Evolutionary conservation across 306 rosid species (phyloP).

Genomic region (Prosopis cineraria): DNA sequence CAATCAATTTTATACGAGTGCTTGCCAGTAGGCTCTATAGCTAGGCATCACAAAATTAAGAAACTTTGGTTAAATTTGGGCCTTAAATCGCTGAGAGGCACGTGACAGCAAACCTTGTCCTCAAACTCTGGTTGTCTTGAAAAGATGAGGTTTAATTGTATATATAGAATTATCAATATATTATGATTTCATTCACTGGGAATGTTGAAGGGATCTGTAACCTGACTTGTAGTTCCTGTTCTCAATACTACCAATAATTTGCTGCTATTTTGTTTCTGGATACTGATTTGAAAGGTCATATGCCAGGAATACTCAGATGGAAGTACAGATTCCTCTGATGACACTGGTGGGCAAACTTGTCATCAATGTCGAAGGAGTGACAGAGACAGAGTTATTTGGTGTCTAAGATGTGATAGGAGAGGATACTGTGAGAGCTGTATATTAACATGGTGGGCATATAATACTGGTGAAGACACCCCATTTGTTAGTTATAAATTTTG

Average conservation of each 20-base stretch:
- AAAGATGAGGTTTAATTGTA: background rate
- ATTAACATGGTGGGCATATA: slow-evolving; percentile 63
- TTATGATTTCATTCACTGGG: background rate
- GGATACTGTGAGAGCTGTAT: slow-evolving; percentile 86
- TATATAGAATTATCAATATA: background rate
- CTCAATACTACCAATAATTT: background rate
- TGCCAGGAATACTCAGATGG: slow-evolving; percentile 76
- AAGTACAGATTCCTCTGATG: slow-evolving; percentile 64
- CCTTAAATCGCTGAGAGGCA: background rate
- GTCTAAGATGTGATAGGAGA: slow-evolving; percentile 80
- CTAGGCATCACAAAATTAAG: background rate
- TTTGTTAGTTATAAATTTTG: slow-evolving; percentile 18
- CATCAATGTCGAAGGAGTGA: slow-evolving; percentile 85
- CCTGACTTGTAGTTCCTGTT: background rate
- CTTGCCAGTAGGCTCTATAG: background rate
- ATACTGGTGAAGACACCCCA: background rate
- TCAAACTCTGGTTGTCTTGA: background rate
- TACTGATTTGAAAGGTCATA: slow-evolving; percentile 35
- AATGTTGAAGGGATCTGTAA: background rate
- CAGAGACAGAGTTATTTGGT: slow-evolving; percentile 71
- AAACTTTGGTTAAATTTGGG: background rate
- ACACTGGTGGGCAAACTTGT: slow-evolving; percentile 78
- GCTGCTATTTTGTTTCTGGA: background rate
- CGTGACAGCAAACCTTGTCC: background rate
- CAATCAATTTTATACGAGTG: background rate